These are phyloP conservation scores for Dipodascus albidus DNA, from an alignment of 805 yeast species.

Conservation along the genomic window DNA sequence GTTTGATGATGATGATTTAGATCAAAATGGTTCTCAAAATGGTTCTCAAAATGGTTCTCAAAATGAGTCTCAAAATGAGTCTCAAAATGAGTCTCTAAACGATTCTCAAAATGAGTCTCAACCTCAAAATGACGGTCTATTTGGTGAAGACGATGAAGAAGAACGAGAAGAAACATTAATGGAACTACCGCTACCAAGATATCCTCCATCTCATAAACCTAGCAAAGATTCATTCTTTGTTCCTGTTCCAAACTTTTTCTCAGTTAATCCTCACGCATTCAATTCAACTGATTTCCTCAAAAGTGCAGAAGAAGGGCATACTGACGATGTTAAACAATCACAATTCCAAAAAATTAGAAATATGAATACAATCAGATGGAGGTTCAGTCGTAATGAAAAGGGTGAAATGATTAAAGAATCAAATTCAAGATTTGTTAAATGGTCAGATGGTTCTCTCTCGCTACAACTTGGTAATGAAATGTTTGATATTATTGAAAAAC, in stretches of 20 bases:
- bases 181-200: constrained; percentile 26
- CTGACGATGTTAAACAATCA: constrained; percentile 36
- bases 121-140: constrained; percentile 8
- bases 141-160: constrained; percentile 12
- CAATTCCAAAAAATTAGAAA: constrained; percentile 38
- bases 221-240: constrained; percentile 32
- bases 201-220: constrained; percentile 19
- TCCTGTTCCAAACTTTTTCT: constrained; percentile 73
- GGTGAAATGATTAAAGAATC: constrained; percentile 69
- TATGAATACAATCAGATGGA: constrained; percentile 89
- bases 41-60: neutral
- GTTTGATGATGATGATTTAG: constrained; percentile 5
- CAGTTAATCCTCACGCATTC: constrained; percentile 77
- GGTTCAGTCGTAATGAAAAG: constrained; percentile 65
- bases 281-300: constrained; percentile 61
- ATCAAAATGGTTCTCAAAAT: too few species aligned
- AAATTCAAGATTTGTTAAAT: constrained; percentile 79
- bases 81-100: too few species aligned
- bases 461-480: constrained; percentile 79
- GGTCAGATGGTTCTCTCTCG: constrained; percentile 89
- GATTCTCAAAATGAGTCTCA: constrained; percentile 12
- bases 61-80: constrained; percentile 5
- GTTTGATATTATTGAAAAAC: constrained; percentile 60
- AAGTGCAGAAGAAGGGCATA: constrained; percentile 29
- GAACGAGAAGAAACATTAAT: constrained; percentile 19